Base-by-base conservation (phyloP, 768 basidiomycete species). In the Cystofilobasidium ferigula region DNA sequence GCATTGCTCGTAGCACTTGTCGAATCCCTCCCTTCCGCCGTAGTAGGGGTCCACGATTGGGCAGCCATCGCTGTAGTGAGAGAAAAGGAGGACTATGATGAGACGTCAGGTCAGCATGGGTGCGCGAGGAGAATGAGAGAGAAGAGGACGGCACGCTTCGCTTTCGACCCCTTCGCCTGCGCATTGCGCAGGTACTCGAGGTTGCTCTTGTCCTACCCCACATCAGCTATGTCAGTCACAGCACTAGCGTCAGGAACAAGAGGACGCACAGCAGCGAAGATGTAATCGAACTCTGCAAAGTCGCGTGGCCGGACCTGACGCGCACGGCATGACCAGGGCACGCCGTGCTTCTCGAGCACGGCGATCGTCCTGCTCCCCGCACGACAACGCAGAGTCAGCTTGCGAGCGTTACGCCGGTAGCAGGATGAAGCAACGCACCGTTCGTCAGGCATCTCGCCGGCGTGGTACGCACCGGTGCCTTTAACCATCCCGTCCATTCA, bases 21-120 rank as follows among this genome's bases (percentile, higher is more conserved):
- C 48, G 34, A 66, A 66, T 9, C 64, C 64, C 1, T 45, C 20
- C 8, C 20, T n/a, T 18, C 64, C 64, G 38, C 64, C 64, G 51
- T 66, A 66, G 36, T 66, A 66, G 3, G 64, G 64, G 38, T 66
- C 64, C 59, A 38, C 3, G 45, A 45, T 54, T 61, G n/a, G 22
- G 10, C 43, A 54, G 59, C 30, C 40, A 48, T 59, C 64, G 7
- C 45, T 59, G 28, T 40, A 66, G 10, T 43, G 57, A 3, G 64
- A 66, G 40, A 61, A 66, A 36, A 66, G 48, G 47, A 66, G 48
- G 38, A 61, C 64, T 66, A 32, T 14, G 38, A 40, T 8, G 38
- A 40, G 38, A 16, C 38, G 9, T 40, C 38, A 9, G 38, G 42
- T 43, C 42, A 43, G 42, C 48, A 51, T 4, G 4, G 6, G n/a